These are phyloP conservation scores for Setaria viridis DNA, from an alignment of 202 grass and related monocot genomes.

Conservation along the genomic window DNA sequence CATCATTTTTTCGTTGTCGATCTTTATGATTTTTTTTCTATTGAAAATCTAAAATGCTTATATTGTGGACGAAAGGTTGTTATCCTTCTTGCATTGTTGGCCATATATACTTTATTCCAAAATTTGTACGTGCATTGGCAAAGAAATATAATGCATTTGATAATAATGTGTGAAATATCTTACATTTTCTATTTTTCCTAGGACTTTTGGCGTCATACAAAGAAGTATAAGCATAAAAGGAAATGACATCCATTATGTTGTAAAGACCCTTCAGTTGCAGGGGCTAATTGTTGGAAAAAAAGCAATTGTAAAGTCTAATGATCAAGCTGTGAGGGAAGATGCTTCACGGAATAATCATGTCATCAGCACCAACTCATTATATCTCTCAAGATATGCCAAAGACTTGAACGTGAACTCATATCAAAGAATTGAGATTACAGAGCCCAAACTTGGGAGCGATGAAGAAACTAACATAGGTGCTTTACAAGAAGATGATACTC, in stretches of 20 bases:
- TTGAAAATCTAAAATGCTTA: no score
- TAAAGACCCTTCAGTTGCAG: constrained; percentile 73
- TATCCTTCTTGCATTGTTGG: no score
- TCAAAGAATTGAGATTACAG: constrained; percentile 89
- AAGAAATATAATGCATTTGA: not conserved
- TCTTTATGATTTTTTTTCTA: no score
- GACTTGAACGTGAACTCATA: constrained; percentile 82
- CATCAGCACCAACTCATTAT: constrained; percentile 75
- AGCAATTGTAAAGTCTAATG: constrained; percentile 76
- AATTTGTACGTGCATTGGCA: no score
- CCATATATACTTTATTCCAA: no score
- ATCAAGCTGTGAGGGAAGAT: constrained; percentile 49
- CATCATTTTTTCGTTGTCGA: no score
- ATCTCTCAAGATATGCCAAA: constrained; percentile 81
- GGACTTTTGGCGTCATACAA: constrained; percentile 83
- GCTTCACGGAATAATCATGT: constrained; percentile 56
- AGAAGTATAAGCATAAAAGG: constrained; percentile 61
- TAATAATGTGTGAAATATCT: not conserved
- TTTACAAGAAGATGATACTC: constrained; percentile 53
- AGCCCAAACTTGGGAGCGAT: constrained; percentile 53
- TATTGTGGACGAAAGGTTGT: no score
- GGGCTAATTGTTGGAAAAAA: constrained; percentile 74
- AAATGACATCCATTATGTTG: constrained; percentile 87
- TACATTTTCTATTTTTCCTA: constrained; percentile 45
- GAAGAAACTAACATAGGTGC: constrained; percentile 39